A percentile compares a stretch with the other conserved stretches of the same genome.
These are phyloP conservation scores for Globisporangium irregulare DNA, from an alignment of 352 stramenopile genomes.

Conservation along the genomic window DNA sequence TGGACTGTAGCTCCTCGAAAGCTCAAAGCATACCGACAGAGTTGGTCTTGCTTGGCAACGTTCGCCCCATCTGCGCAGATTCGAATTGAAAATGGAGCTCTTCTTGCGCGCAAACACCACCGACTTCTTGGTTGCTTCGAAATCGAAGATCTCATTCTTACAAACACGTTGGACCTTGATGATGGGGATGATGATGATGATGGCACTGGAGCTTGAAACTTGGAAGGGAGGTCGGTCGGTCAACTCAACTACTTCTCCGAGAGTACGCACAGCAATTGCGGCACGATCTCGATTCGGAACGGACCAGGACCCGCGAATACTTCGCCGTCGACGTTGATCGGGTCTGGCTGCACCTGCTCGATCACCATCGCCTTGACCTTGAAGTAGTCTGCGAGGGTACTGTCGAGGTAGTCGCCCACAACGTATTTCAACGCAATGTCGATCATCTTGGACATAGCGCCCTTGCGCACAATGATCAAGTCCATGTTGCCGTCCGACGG, in stretches of 20 bases:
- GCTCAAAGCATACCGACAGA: background rate
- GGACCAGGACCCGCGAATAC: constrained; percentile 56
- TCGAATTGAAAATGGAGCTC: constrained; percentile 3
- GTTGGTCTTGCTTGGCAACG: background rate
- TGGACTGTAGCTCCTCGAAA: background rate
- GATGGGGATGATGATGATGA: no score
- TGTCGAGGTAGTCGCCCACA: constrained; percentile 51
- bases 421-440: constrained; percentile 58
- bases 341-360: constrained; percentile 51
- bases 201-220: background rate
- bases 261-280: constrained; percentile 61
- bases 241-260: constrained; percentile 65
- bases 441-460: constrained; percentile 36
- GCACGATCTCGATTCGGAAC: constrained; percentile 75
- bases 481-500: constrained; percentile 80
- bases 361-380: constrained; percentile 81
- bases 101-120: background rate
- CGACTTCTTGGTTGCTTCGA: background rate
- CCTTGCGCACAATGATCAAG: constrained; percentile 65
- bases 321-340: constrained; percentile 78
- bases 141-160: background rate
- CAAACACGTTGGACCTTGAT: background rate
- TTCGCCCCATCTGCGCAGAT: background rate
- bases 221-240: background rate
- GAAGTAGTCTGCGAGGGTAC: constrained; percentile 60